phyloP scores from a whole-genome alignment of 441 rosid species.

The Populus hybrid region DNA sequence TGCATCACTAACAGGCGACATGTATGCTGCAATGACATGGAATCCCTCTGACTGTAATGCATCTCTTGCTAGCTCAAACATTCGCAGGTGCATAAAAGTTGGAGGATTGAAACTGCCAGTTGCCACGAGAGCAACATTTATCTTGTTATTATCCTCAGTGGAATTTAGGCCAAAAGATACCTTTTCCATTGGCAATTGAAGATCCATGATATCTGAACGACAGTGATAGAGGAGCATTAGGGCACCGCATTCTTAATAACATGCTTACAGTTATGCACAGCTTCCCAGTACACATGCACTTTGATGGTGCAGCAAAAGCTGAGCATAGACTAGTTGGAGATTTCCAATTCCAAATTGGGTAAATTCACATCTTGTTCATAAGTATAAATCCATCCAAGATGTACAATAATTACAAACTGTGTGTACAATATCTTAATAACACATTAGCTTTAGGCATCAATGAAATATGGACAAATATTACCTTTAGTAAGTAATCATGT shows the following conservation, averaged over 20 bases:
- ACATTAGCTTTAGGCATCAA: not conserved
- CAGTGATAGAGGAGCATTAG: not conserved
- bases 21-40: conserved; percentile 81
- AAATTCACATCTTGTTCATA: not conserved
- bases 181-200: conserved; percentile 30
- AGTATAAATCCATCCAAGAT: not conserved
- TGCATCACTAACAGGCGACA: conserved; percentile 91
- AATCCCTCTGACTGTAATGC: conserved; percentile 59
- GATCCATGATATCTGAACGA: conserved; percentile 14
- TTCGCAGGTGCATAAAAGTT: conserved; percentile 87
- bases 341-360: not conserved
- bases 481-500: not conserved
- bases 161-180: conserved; percentile 4
- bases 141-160: conserved; percentile 22
- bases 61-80: conserved; percentile 83
- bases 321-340: not conserved
- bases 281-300: too few relatives aligned
- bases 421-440: not conserved
- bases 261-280: not conserved
- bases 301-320: not conserved
- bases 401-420: not conserved
- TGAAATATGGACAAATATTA: not conserved
- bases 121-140: conserved; percentile 67
- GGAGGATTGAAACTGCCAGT: conserved; percentile 98
- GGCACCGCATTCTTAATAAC: not conserved